These are phyloP conservation scores for Plasmodium fragile DNA, from an alignment of 169 alveolate genomes.

Conservation along the genomic window DNA sequence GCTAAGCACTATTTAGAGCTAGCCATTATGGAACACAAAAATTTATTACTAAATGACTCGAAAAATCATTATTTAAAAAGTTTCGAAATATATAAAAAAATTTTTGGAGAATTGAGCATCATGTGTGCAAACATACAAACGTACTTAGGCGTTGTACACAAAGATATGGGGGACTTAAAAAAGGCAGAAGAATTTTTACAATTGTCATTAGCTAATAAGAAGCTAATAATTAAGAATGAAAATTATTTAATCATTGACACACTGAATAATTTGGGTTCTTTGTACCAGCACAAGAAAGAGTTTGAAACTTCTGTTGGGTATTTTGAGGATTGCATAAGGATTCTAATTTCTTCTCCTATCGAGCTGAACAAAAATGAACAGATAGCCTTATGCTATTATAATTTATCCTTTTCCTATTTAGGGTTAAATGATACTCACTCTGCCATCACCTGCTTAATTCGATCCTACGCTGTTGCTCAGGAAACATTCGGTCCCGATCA, in stretches of 20 bases:
- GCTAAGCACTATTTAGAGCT: constrained; percentile 74
- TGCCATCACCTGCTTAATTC: constrained; percentile 64
- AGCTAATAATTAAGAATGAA: constrained; percentile 28
- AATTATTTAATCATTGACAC: constrained; percentile 73
- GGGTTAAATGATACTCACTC: constrained; percentile 59
- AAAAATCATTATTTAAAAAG: constrained; percentile 74
- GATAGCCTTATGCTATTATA: constrained; percentile 70
- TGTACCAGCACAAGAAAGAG: constrained; percentile 48
- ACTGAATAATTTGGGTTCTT: constrained; percentile 67
- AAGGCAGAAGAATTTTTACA: constrained; percentile 66
- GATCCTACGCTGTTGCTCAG: constrained; percentile 37
- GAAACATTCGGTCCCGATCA: constrained; percentile 62
- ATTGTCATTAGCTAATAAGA: constrained; percentile 68
- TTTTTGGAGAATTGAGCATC: constrained; percentile 52
- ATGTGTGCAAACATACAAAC: constrained; percentile 75
- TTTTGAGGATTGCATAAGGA: constrained; percentile 70
- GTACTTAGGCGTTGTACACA: constrained; percentile 68
- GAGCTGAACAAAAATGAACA: constrained; percentile 72
- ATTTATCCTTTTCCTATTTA: constrained; percentile 64
- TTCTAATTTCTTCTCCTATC: constrained; percentile 32
- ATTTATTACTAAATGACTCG: constrained; percentile 58
- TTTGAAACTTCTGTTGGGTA: constrained; percentile 48
- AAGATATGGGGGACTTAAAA: constrained; percentile 71
- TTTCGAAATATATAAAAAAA: constrained; percentile 66
- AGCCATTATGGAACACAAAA: constrained; percentile 75